Base-by-base conservation (phyloP, 352 stramenopile species). In the Phytopythium boreale region DNA sequence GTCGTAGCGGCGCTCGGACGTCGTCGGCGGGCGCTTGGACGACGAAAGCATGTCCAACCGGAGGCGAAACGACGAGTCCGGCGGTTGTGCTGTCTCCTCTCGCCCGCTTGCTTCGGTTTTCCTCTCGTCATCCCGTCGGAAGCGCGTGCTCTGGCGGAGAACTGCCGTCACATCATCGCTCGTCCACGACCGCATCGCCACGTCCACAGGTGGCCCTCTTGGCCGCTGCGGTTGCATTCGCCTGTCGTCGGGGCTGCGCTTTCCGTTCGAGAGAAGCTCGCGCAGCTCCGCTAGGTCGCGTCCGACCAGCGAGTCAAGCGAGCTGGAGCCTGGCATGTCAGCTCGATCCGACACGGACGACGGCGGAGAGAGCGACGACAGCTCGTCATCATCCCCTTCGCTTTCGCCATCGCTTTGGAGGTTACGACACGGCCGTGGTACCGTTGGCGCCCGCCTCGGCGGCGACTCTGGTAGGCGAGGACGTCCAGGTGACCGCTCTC, bases 301-400 rank as follows among this genome's bases (percentile, higher is more conserved):
- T 14, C 59, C 66, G 39, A 89, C 81, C 19, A 87, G 66, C 15
- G 73, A 64, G 57, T 85, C 75, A n/a, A 87, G 75, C 5, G 75
- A 86, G 15, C 72, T 64, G 11, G 82, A 65, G 6, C 69, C 66
- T 0, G 66, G 50, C 11, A 53, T 61, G 55, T 36, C 3, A 50
- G 53, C 26, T 79, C 66, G 2, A 69, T 75, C 68, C 4, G 68
- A 59, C 3, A 67, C 22, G 1, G 67, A 77, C 0, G 71, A 69
- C 31, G 51, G 59, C 4, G 61, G 64, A 49, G 74, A 82, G 2
- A 71, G 58, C n/a, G 68, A 74, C 4, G 68, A 62, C 8, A 64
- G 57, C 36, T 59, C 51, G 27, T 68, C 52, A 1, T 60, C 36
- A 15, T 59, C 55, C 0, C 4, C 4, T 1, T 60, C 55, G 9